Conservation (phyloP, 2,329 filamentous ascomycete species). For the Alternaria tenuissima region DNA sequence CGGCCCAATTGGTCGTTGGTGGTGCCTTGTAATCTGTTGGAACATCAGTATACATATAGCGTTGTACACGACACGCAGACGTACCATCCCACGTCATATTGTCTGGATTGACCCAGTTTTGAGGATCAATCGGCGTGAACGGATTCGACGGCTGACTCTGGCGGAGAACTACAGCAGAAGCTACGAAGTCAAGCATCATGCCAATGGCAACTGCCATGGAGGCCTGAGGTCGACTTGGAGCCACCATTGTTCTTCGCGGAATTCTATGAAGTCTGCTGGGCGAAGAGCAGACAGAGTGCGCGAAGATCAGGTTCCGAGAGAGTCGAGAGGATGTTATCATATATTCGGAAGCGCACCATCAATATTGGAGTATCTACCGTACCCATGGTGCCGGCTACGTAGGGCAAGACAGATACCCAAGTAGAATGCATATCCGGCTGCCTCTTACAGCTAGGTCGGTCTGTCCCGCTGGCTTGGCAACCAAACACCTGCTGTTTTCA, state of each 20-base stretch:
- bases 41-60: constrained; percentile 56
- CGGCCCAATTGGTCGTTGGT: constrained; percentile 60
- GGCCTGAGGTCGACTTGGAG: not conserved
- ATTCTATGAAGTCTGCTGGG: not conserved
- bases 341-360: not conserved
- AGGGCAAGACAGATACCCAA: not conserved
- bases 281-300: not conserved
- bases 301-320: not conserved
- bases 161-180: constrained; percentile 25
- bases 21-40: constrained; percentile 53
- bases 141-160: constrained; percentile 46
- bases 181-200: constrained; percentile 25
- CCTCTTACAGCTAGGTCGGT: not conserved
- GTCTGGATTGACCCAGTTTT: constrained; percentile 63
- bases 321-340: not conserved
- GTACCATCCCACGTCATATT: constrained; percentile 56
- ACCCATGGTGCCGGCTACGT: not conserved
- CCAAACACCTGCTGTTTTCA: not conserved
- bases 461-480: not conserved
- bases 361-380: not conserved
- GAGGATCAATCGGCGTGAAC: constrained; percentile 61
- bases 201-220: constrained; percentile 26
- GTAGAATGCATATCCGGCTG: constrained; percentile 1
- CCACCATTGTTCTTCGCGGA: not conserved
- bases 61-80: constrained; percentile 45